These are phyloP conservation scores for Pseudoneurospora amorphoporcata DNA, from an alignment of 495 filamentous ascomycete species.

Conservation along the genomic window DNA sequence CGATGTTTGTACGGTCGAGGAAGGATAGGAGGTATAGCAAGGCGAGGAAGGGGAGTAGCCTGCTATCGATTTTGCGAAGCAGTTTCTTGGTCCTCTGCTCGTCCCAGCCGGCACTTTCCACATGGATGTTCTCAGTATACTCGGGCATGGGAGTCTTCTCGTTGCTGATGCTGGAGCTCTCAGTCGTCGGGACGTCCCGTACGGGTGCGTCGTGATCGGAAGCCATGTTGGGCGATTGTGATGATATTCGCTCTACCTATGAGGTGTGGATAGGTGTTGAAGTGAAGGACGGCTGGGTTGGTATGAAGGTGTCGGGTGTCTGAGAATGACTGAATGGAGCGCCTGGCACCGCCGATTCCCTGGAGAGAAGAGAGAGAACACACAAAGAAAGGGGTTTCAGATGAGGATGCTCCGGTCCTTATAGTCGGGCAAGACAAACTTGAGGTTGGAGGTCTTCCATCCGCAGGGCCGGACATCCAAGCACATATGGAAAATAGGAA, in stretches of 20 bases:
- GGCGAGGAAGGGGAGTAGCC: slow-evolving; percentile 43
- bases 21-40: slow-evolving; percentile 57
- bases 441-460: not conserved
- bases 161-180: slow-evolving; percentile 21
- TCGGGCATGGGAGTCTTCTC: slow-evolving; percentile 11
- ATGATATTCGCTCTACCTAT: not conserved
- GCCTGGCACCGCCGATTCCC: not conserved
- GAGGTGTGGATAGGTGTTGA: not conserved
- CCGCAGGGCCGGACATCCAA: not conserved
- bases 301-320: not conserved
- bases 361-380: not conserved
- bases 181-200: slow-evolving; percentile 18
- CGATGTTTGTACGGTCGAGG: slow-evolving; percentile 66
- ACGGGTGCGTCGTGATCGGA: slow-evolving; percentile 13
- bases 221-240: slow-evolving; percentile 12
- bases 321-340: not conserved
- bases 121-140: slow-evolving; percentile 5
- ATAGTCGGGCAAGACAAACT: not conserved
- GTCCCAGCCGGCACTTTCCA: slow-evolving; percentile 21
- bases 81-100: slow-evolving; percentile 28
- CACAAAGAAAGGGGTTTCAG: not conserved
- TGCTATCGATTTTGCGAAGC: slow-evolving; percentile 39
- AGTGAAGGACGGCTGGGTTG: not conserved
- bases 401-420: not conserved
- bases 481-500: not conserved